Evolutionary conservation across 148 eudicot species (phyloP), one percentile per base, ranked within the genome.

Genomic region (Tetragonia tetragonoides): DNA sequence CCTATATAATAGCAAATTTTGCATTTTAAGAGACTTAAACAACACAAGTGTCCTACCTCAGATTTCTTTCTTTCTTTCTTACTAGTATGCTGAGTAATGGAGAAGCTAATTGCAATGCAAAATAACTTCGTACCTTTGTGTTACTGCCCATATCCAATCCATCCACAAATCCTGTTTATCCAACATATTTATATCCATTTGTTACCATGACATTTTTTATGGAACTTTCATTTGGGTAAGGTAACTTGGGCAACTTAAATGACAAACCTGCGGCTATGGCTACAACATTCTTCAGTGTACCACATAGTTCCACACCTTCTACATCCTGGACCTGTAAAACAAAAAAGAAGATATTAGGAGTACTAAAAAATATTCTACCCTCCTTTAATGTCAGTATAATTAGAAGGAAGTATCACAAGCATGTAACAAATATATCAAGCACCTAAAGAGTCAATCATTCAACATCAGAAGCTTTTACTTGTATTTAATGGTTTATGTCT

Each of bases 241-340:
- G n/a, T 7, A 21, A 12, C 0, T 5, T 23, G 28, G 18, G 65
- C 59, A 20, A 60, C 28, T 49, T 63, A 15, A 80, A 76, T 8
- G 28, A 77, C 56, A 11, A 77, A 91, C 99, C 99, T 93, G 99
- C 97, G 75, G 92, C 99, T 77, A 95, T 73, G 40, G 99, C 99
- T 77, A 95, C 99, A 23, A 95, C 88, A 82, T 95, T 93, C 83
- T 95, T 95, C 81, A 95, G 81, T n/a, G 99, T 95, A 61, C 99
- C 99, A 24, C 99, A 95, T 69, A 95, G 81, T 82, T 95, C 99
- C 72, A 95, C 99, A 79, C 99, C 99, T 87, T 93, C 99, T 60
- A 95, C 97, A 68, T 95, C 99, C 78, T 89, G 84, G 40, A 92
- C 88, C 99, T 95, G 79, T 86, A 81, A 10, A 56, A 41, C 15